These are phyloP conservation scores for Prasinococcaceae sp. DNA, from an alignment of 139 green algal genomes.

Conservation along the genomic window DNA sequence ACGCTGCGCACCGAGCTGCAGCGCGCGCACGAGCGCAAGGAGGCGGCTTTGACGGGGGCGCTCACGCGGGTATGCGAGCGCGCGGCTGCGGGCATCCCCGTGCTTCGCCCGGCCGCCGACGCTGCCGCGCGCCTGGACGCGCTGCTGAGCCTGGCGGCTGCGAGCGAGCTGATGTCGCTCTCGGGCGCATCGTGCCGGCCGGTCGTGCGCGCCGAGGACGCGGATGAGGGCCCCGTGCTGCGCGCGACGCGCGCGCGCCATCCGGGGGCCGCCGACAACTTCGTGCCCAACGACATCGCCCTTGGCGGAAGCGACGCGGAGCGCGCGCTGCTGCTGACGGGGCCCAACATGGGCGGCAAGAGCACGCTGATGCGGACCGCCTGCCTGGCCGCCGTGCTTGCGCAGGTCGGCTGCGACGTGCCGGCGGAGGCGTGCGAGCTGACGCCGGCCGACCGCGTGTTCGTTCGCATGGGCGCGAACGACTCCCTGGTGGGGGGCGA, in stretches of 20 bases:
- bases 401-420: constrained; percentile 73
- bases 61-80: neutral
- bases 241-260: constrained; percentile 15
- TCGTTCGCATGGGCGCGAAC: constrained; percentile 85
- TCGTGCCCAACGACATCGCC: constrained; percentile 88
- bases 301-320: constrained; percentile 39
- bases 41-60: constrained; percentile 38
- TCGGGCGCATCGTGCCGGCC: no score
- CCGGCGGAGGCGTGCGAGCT: constrained; percentile 55
- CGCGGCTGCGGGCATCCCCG: neutral
- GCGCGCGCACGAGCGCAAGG: constrained; percentile 29
- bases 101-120: no score
- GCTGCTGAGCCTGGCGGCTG: no score
- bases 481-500: constrained; percentile 86
- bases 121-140: no score
- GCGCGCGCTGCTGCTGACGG: constrained; percentile 33
- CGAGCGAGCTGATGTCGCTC: no score
- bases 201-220: constrained; percentile 1
- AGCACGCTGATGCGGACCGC: constrained; percentile 79
- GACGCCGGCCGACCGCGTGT: constrained; percentile 71
- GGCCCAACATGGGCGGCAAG: constrained; percentile 98
- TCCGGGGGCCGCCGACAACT: constrained; percentile 34
- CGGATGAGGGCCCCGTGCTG: constrained; percentile 24
- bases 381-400: constrained; percentile 73
- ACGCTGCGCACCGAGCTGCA: constrained; percentile 39